Conservation (phyloP, 73 alveolate species). For the Durusdinium trenchii region DNA sequence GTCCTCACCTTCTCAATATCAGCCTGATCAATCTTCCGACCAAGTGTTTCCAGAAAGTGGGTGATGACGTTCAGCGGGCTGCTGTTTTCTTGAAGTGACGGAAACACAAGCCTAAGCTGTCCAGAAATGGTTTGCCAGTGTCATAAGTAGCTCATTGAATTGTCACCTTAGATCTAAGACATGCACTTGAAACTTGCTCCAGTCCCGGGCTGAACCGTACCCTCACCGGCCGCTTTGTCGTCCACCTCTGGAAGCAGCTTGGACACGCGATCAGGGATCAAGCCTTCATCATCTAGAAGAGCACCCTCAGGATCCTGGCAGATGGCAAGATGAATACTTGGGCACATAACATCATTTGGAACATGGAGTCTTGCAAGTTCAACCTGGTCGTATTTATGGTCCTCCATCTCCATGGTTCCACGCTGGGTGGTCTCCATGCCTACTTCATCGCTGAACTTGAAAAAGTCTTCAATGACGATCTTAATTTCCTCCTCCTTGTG, state of each 20-base stretch:
- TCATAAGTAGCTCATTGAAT: too few relatives aligned
- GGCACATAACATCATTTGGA: background rate
- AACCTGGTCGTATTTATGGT: background rate
- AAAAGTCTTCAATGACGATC: background rate
- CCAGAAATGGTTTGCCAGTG: background rate
- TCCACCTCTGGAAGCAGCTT: background rate
- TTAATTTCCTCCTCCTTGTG: constrained; percentile 1
- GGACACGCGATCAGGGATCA: background rate
- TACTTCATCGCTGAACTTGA: background rate
- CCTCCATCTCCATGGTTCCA: constrained; percentile 36
- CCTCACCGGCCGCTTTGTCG: background rate
- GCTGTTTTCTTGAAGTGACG: background rate
- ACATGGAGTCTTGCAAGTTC: background rate
- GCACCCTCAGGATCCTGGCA: constrained; percentile 28
- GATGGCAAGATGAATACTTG: background rate
- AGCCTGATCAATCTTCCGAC: background rate
- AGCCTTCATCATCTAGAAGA: background rate
- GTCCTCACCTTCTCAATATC: background rate
- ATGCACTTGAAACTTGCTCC: background rate
- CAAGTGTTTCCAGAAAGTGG: background rate
- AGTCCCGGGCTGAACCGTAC: background rate
- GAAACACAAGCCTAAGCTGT: background rate
- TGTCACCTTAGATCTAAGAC: background rate
- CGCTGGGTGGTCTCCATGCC: background rate
- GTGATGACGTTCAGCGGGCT: background rate